These are phyloP conservation scores for Chlorella sorokiniana DNA, from an alignment of 139 green algal genomes.

Conservation along the genomic window DNA sequence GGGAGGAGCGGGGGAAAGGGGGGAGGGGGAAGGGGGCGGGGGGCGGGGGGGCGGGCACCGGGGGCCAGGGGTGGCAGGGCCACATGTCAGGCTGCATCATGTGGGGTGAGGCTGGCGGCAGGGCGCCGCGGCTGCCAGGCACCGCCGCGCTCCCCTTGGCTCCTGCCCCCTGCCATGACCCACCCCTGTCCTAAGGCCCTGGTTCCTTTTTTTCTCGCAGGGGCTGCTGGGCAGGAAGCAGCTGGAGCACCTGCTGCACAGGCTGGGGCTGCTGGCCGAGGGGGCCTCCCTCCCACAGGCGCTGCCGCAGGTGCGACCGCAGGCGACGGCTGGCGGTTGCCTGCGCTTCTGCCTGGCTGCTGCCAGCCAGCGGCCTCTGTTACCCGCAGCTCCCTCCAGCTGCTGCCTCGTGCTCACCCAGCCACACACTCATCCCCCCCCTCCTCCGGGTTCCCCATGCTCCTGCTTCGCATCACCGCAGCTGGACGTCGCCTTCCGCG, in stretches of 20 bases:
- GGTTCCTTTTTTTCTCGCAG: conserved; percentile 46
- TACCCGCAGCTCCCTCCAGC: too few species aligned
- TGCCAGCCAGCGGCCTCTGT: too few species aligned
- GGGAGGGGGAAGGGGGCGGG: neutral
- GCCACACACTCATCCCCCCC: neutral
- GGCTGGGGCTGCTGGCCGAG: conserved; percentile 62
- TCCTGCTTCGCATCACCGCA: conserved; percentile 15
- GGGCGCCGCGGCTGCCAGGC: too few species aligned
- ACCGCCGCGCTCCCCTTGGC: neutral
- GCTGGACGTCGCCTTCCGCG: conserved; percentile 76
- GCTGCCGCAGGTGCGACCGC: conserved; percentile 48
- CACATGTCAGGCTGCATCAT: too few species aligned
- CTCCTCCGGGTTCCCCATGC: neutral
- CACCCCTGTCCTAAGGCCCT: neutral
- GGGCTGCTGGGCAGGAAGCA: conserved; percentile 74
- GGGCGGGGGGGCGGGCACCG: too few species aligned
- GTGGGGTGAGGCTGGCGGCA: too few species aligned
- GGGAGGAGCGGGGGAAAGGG: neutral
- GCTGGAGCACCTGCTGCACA: conserved; percentile 62
- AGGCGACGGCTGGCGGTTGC: neutral
- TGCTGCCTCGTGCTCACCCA: too few species aligned
- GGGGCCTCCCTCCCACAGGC: conserved; percentile 44
- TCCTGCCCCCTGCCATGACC: neutral
- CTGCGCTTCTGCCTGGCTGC: too few species aligned
- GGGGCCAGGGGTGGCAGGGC: too few species aligned